Conservation (phyloP, 2,329 filamentous ascomycete genomes). For the Claviceps spartinae region DNA sequence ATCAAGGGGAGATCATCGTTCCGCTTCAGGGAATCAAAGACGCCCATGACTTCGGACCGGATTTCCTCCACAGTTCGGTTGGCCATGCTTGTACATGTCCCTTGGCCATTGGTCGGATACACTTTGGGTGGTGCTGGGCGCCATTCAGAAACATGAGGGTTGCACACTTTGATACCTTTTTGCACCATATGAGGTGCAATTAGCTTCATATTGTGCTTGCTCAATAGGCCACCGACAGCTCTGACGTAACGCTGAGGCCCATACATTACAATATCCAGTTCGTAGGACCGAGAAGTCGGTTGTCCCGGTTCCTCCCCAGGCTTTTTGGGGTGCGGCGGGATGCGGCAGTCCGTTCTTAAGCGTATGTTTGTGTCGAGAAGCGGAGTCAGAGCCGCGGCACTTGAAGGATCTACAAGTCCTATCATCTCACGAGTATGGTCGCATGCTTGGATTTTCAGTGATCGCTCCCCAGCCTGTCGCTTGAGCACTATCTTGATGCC, state of each 20-base stretch:
- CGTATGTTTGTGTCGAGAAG: slow-evolving; percentile 55
- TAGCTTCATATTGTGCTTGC: slow-evolving; percentile 52
- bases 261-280: slow-evolving; percentile 64
- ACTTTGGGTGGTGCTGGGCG: slow-evolving; percentile 25
- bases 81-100: slow-evolving; percentile 16
- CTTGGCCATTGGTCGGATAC: slow-evolving; percentile 18
- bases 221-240: slow-evolving; percentile 53
- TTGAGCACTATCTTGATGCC: slow-evolving; percentile 59
- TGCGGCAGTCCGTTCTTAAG: slow-evolving; percentile 58
- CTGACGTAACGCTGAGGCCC: slow-evolving; percentile 54
- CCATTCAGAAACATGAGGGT: slow-evolving; percentile 53
- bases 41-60: slow-evolving; percentile 65
- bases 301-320: slow-evolving; percentile 52
- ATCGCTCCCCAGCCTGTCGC: slow-evolving; percentile 39
- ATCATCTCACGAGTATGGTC: slow-evolving; percentile 62
- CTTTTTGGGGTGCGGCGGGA: slow-evolving; percentile 51
- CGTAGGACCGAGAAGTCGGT: slow-evolving; percentile 45
- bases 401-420: slow-evolving; percentile 57
- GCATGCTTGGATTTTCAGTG: slow-evolving; percentile 53
- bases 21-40: slow-evolving; percentile 74
- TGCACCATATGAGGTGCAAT: slow-evolving; percentile 52
- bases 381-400: slow-evolving; percentile 53
- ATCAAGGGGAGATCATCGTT: slow-evolving; percentile 63
- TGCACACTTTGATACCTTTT: slow-evolving; percentile 55
- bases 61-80: slow-evolving; percentile 72